phyloP scores from a whole-genome alignment of 2,329 filamentous ascomycete species.

The Akanthomyces uredinophilus region DNA sequence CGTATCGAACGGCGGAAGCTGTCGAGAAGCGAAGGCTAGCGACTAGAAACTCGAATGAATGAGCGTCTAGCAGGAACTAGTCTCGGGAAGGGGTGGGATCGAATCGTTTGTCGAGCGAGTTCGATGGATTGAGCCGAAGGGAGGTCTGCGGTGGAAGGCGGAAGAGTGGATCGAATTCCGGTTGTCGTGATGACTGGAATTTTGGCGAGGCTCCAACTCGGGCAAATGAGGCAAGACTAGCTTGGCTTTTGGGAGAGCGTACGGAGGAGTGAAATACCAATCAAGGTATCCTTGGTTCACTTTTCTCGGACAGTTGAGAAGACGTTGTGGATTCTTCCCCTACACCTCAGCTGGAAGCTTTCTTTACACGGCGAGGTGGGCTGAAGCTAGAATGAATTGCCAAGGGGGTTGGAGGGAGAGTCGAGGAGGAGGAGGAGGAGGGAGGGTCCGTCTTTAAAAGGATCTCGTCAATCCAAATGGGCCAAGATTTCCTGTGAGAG shows the following conservation, averaged over 20 bases:
- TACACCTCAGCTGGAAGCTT: neutral
- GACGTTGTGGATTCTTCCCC: constrained; percentile 7
- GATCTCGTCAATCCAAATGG: constrained; percentile 20
- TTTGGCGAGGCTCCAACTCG: constrained; percentile 2
- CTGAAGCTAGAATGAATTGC: neutral
- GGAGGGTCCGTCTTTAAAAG: constrained; percentile 2
- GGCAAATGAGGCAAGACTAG: neutral
- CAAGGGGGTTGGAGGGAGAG: constrained; percentile 6
- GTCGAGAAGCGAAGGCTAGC: constrained; percentile 1
- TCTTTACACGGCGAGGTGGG: neutral
- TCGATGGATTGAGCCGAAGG: constrained; percentile 16
- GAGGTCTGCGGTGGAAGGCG: constrained; percentile 10
- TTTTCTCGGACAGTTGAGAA: constrained; percentile 22
- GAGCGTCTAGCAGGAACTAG: constrained; percentile 10
- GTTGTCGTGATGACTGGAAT: constrained; percentile 13
- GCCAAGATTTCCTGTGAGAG: constrained; percentile 22
- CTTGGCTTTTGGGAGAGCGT: constrained; percentile 7
- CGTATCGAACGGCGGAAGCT: neutral
- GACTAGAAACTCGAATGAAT: neutral
- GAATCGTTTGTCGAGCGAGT: constrained; percentile 6
- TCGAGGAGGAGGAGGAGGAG: constrained; percentile 15
- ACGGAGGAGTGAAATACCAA: constrained; percentile 34
- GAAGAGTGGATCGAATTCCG: constrained; percentile 18
- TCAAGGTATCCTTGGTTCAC: constrained; percentile 33
- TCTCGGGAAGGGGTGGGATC: constrained; percentile 11